Base-by-base conservation (phyloP, 2,329 filamentous ascomycete genomes). In the Thielaviopsis cerberus region DNA sequence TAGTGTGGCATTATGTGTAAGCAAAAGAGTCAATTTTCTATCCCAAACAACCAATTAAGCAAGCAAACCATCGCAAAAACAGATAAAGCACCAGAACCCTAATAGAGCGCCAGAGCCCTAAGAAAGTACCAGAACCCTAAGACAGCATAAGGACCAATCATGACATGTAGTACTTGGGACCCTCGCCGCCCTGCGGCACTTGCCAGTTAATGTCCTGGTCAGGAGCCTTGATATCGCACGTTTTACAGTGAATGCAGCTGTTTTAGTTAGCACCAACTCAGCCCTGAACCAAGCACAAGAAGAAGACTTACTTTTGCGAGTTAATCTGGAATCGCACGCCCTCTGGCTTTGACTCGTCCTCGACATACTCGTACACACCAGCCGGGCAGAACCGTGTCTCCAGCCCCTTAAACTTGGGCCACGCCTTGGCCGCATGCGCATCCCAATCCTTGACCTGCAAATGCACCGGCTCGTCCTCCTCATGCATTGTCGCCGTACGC, bases 181-280 rank as follows among this genome's bases (percentile, higher is more conserved):
- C 81, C 65, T 83, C 92, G 55, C 91, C 92, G 63, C 92, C 90
- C 69, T 96, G 89, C 6, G 92, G 92, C 30, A 92, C 92, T 65
- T 88, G 81, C 88, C 88, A 95, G 71, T 95, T 96, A 72, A 98
- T 97, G 68, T 97, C 92, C 74, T 98, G 92, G 62, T 84, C 81
- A 7, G 92, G 92, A 17, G 88, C 91, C 74, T 98, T 98, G 74
- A 98, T 98, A 71, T 98, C 92, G 70, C 92, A 98, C 15, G 92
- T 98, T 79, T 98, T 98, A 78, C 92, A 98, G 73, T 98, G 92
- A 63, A 98, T 94, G 70, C 92, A 98, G 73, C 90, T 95, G 55
- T 54, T 25, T n/a, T 10, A 22, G 57, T 52, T 64, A 62, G 51
- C 48, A 61, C 54, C 27, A 50, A 15, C 37, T 11, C n/a, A n/a